A percentile compares a stretch with the other conserved stretches of the same genome.
Evolutionary conservation across 176 grass and related monocot genomes (phyloP).

Genomic region (Aegilops umbellulata): DNA sequence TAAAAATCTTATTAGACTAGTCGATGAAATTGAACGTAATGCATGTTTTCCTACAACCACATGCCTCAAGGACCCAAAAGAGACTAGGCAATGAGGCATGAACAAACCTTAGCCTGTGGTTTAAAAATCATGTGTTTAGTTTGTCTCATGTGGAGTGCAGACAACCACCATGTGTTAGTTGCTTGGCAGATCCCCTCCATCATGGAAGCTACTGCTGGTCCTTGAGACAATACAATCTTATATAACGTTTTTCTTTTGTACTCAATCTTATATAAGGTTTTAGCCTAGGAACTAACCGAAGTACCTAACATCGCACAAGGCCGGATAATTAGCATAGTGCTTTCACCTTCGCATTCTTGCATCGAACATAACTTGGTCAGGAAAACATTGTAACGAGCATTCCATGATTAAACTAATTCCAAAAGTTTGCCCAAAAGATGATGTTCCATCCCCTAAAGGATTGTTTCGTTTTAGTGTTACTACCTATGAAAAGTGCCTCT

Average conservation of each 20-base stretch:
- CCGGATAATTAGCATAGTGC: neutral
- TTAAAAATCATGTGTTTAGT: conserved; percentile 6
- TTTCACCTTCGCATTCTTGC: conserved; percentile 1
- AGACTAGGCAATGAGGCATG: neutral
- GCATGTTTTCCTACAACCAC: neutral
- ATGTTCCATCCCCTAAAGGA: neutral
- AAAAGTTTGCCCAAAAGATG: neutral
- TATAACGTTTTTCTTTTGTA: too few species aligned
- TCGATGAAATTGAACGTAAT: neutral
- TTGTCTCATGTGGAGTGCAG: conserved; percentile 26
- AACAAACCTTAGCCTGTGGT: neutral
- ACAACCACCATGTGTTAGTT: conserved; percentile 39
- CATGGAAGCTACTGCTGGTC: neutral
- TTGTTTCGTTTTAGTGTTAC: neutral
- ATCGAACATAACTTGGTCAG: neutral
- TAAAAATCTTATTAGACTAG: neutral
- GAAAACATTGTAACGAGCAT: neutral
- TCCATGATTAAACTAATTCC: neutral
- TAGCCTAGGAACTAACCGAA: neutral
- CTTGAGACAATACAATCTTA: neutral
- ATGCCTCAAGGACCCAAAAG: neutral
- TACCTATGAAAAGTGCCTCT: neutral
- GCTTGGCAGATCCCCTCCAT: conserved; percentile 3
- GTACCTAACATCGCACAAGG: neutral
- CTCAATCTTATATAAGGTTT: neutral